Evolutionary conservation across 768 basidiomycete species (phyloP).

Genomic region (Termitomyces sp.): DNA sequence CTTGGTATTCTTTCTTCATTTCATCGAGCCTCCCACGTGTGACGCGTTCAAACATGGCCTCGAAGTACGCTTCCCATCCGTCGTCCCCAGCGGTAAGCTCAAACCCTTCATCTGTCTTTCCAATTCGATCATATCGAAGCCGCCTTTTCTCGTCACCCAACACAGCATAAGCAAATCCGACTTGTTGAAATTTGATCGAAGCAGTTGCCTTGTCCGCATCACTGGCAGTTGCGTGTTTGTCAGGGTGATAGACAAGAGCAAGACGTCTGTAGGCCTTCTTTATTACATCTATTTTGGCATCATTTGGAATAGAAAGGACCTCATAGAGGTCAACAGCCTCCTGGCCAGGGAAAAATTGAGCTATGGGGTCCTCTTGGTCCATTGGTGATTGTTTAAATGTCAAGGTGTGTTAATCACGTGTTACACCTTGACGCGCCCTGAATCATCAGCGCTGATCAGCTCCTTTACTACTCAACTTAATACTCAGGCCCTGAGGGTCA

Average conservation of each 20-base stretch:
- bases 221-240: slow-evolving; percentile 70
- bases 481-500: too few species aligned
- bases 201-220: slow-evolving; percentile 63
- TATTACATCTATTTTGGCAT: slow-evolving; percentile 63
- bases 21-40: slow-evolving; percentile 86
- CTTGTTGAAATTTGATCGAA: slow-evolving; percentile 82
- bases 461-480: too few species aligned
- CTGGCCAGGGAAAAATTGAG: slow-evolving; percentile 73
- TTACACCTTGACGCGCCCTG: neutral
- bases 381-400: slow-evolving; percentile 31
- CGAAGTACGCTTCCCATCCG: slow-evolving; percentile 96
- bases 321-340: slow-evolving; percentile 75
- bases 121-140: slow-evolving; percentile 79
- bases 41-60: slow-evolving; percentile 82
- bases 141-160: slow-evolving; percentile 75
- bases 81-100: slow-evolving; percentile 70
- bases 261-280: slow-evolving; percentile 82
- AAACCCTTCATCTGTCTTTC: slow-evolving; percentile 78
- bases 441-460: too few species aligned
- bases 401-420: slow-evolving; percentile 8
- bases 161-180: slow-evolving; percentile 92
- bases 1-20: slow-evolving; percentile 93
- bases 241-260: slow-evolving; percentile 84
- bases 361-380: slow-evolving; percentile 71
- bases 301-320: slow-evolving; percentile 54